A percentile compares a stretch with the other conserved stretches of the same genome.
phyloP scores from a whole-genome alignment of 2,329 filamentous ascomycete genomes.

The Escovopsis weberi region DNA sequence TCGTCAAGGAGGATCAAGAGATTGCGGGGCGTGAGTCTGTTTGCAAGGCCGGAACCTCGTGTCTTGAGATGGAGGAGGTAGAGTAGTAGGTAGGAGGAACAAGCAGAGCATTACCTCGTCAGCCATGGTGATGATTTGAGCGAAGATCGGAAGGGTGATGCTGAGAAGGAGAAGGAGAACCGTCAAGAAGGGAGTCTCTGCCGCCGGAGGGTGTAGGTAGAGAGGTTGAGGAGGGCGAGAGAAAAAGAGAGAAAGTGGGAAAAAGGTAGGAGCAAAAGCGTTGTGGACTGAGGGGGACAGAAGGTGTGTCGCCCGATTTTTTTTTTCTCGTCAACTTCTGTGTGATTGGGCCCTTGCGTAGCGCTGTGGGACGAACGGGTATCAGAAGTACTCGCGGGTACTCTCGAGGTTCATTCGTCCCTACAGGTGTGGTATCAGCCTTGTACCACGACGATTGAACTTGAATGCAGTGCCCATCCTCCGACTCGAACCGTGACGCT shows the following conservation, averaged over 20 bases:
- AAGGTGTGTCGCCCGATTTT: slow-evolving; percentile 14
- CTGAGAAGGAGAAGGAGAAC: slow-evolving; percentile 12
- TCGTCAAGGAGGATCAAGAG: slow-evolving; percentile 22
- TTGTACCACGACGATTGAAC: too few relatives aligned
- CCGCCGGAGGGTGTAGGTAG: slow-evolving; percentile 12
- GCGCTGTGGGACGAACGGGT: slow-evolving; percentile 11
- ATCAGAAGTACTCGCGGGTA: background rate
- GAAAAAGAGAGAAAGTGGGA: slow-evolving; percentile 6
- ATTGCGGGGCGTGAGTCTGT: slow-evolving; percentile 34
- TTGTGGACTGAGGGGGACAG: slow-evolving; percentile 1
- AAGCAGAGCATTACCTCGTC: slow-evolving; percentile 32
- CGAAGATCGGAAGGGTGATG: slow-evolving; percentile 18
- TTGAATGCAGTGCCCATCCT: too few relatives aligned
- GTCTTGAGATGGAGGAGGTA: slow-evolving; percentile 7
- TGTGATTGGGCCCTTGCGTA: slow-evolving; percentile 21
- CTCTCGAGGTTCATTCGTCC: too few relatives aligned
- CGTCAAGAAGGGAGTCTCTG: slow-evolving; percentile 5
- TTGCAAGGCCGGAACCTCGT: slow-evolving; percentile 12
- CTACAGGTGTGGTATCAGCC: too few relatives aligned
- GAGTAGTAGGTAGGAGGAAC: slow-evolving; percentile 6
- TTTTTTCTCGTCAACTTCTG: slow-evolving; percentile 18
- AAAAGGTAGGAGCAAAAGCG: background rate
- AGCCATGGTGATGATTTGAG: slow-evolving; percentile 40
- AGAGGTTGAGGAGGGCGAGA: slow-evolving; percentile 8
- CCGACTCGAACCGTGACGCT: too few relatives aligned